Evolutionary conservation across 2,329 filamentous ascomycete species (phyloP).

Genomic region (Niveomyces coronatus): DNA sequence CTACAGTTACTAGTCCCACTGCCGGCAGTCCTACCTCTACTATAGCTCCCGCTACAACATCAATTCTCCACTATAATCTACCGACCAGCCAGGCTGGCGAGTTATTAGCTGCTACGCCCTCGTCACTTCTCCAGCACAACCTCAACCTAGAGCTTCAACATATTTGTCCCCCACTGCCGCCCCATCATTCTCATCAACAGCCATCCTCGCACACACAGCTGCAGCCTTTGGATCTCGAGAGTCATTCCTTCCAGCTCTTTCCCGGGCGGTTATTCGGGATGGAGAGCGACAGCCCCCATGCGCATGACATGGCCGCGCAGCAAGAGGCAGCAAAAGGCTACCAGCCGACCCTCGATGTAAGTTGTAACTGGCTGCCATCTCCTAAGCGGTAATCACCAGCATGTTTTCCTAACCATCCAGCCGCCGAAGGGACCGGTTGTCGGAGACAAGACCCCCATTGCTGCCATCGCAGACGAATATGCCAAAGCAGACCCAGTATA

Average conservation of each 20-base stretch:
- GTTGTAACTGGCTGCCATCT: constrained; percentile 14
- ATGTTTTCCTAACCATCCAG: constrained; percentile 1
- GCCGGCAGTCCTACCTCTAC: constrained; percentile 1
- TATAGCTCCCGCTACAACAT: background rate
- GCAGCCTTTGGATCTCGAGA: background rate
- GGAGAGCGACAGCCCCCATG: constrained; percentile 23
- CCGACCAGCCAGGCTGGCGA: background rate
- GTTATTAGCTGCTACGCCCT: constrained; percentile 1
- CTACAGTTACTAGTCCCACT: background rate
- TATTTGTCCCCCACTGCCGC: constrained; percentile 1
- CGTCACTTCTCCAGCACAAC: constrained; percentile 10
- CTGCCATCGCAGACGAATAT: constrained; percentile 74
- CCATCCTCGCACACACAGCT: background rate
- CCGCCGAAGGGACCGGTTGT: constrained; percentile 67
- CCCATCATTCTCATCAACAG: constrained; percentile 12
- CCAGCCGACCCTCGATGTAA: constrained; percentile 46
- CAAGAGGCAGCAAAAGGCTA: constrained; percentile 51
- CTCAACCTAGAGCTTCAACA: constrained; percentile 8
- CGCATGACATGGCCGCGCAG: constrained; percentile 44
- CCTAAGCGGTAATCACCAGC: too few relatives aligned
- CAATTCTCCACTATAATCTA: background rate
- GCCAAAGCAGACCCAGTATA: constrained; percentile 78
- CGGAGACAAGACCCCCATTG: constrained; percentile 65
- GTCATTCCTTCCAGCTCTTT: background rate
- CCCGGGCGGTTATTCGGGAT: constrained; percentile 16